Base-by-base conservation (phyloP, 257 asterid species). In the Solanum bulbocastanum region DNA sequence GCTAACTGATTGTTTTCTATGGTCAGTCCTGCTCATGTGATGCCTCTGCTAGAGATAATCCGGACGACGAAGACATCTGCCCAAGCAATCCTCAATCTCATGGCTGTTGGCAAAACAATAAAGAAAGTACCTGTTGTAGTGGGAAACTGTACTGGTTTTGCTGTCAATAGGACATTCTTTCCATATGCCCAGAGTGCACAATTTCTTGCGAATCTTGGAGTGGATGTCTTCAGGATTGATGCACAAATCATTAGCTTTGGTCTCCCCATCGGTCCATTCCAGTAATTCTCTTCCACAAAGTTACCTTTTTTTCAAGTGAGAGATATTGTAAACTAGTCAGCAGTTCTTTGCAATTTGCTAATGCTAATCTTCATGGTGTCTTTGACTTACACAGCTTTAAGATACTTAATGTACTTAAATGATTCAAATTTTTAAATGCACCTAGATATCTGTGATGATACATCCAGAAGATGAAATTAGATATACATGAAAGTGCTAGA, bases 191-290 rank as follows among this genome's bases (percentile, higher is more conserved):
- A 95, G 91, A 91, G 99, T 91, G 98, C 99, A 88, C 94, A 91
- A 2, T 88, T 93, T 88, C 90, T 97, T 93, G 93, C 90, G 83
- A 92, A 97, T 91, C 87, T 97, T 93, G 99, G 99, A 16, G 98
- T 97, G 76, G 99, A 97, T 92, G 91, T 90, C 84, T 96, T 93
- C 94, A 96, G 99, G 91, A 94, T 97, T 88, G 99, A 97, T 91
- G 95, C 87, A 90, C 94, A 94, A 32, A 97, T 97, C 90, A 83
- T 89, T 69, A 84, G 92, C 88, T 97, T 97, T 86, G 99, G 99
- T 87, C 94, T 97, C 86, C 99, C 99, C 22, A 86, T 97, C 87
- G 99, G 99, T n/a, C 99, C 99, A 85, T 95, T 97, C 92, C 99
- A 94, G 99, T 97, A 96, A 94, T 90, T 89, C 85, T 90, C 93